A percentile compares a stretch with the other conserved stretches of the same genome.
Evolutionary conservation across 345 rosid genomes (phyloP).

Genomic region (Pelargonium nanum): DNA sequence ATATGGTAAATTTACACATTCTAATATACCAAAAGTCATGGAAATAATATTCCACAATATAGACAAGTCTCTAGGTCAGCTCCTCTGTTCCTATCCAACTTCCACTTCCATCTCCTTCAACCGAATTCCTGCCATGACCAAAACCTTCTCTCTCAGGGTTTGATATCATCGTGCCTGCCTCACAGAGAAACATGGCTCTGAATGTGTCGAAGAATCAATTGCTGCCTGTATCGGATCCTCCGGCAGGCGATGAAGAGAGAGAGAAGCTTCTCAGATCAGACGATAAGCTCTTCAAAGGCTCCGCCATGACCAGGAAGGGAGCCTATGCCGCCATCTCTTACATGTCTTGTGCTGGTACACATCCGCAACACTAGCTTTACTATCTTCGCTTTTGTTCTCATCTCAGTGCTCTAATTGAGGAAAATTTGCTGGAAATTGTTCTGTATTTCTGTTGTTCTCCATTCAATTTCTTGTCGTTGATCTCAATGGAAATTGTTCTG

Average conservation of each 20-base stretch:
- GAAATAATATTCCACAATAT: no score
- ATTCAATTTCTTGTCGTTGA: background rate
- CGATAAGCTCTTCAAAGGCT: slow-evolving; percentile 69
- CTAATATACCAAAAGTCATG: no score
- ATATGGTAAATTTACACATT: no score
- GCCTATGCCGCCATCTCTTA: slow-evolving; percentile 82
- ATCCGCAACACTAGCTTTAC: background rate
- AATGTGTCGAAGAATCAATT: slow-evolving; percentile 36
- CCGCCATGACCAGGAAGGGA: slow-evolving; percentile 88
- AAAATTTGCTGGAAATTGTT: background rate
- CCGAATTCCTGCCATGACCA: background rate
- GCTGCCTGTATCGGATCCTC: slow-evolving; percentile 60
- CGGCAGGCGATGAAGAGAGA: slow-evolving; percentile 40
- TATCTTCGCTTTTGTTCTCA: background rate
- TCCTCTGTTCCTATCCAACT: background rate
- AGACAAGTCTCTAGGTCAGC: background rate
- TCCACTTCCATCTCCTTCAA: background rate
- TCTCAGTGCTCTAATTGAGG: background rate
- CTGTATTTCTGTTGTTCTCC: background rate
- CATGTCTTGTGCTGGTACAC: slow-evolving; percentile 86
- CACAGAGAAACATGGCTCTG: slow-evolving; percentile 21
- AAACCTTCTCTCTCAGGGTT: background rate
- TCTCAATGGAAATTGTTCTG: background rate
- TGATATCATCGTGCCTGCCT: background rate
- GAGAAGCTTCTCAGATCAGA: slow-evolving; percentile 46